Conservation (phyloP, 768 basidiomycete genomes). For the Hortiboletus campestris region DNA sequence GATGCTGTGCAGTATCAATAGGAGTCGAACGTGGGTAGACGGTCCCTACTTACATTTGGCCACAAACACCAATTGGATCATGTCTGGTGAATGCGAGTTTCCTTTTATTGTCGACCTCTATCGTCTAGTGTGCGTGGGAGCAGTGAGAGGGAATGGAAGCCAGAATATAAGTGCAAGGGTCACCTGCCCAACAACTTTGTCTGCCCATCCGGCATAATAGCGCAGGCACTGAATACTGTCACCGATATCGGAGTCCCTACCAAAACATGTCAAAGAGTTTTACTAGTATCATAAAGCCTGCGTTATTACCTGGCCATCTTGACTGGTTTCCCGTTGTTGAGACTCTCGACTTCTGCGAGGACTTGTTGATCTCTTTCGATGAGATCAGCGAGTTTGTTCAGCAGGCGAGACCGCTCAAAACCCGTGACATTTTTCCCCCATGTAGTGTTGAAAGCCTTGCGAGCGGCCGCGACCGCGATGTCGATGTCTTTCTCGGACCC, state of each 20-base stretch:
- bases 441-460: slow-evolving; percentile 75
- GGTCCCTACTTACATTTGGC: slow-evolving; percentile 68
- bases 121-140: slow-evolving; percentile 43
- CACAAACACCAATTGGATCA: slow-evolving; percentile 93
- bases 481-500: slow-evolving; percentile 78
- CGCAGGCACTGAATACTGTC: slow-evolving; percentile 76
- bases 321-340: slow-evolving; percentile 93
- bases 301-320: slow-evolving; percentile 47
- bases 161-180: slow-evolving; percentile 5
- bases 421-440: slow-evolving; percentile 92
- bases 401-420: slow-evolving; percentile 72
- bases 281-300: slow-evolving; percentile 33
- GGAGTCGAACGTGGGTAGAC: slow-evolving; percentile 8
- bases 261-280: slow-evolving; percentile 1
- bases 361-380: slow-evolving; percentile 82
- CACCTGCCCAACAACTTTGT: slow-evolving; percentile 89
- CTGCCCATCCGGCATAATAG: slow-evolving; percentile 96
- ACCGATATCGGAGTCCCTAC: slow-evolving; percentile 76
- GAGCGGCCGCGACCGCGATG: slow-evolving; percentile 77
- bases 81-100: slow-evolving; percentile 86
- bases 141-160: slow-evolving; percentile 1
- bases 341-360: slow-evolving; percentile 78
- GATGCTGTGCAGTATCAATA: slow-evolving; percentile 46
- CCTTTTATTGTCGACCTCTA: slow-evolving; percentile 75
- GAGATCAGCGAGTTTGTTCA: slow-evolving; percentile 86